Base-by-base conservation (phyloP, 1,284 basidiomycete genomes). In the Trametes sp. region DNA sequence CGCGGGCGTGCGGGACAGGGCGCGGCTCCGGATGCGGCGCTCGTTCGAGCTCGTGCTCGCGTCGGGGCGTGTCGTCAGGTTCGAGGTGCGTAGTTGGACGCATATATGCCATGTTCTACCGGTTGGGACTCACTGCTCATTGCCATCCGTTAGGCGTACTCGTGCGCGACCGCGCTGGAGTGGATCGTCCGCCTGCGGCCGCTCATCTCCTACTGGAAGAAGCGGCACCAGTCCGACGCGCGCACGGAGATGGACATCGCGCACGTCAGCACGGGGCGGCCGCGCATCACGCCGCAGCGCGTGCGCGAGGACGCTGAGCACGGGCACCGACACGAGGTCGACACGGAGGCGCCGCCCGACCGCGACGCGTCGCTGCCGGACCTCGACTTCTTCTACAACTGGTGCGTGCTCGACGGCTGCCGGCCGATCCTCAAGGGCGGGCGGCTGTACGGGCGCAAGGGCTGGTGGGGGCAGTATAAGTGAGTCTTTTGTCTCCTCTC, bases 361-460 rank as follows among this genome's bases (percentile, higher is more conserved):
- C 77, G 81, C 23, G 83, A 84, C 28, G 77, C 79, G 8, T 78
- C 84, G 10, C 76, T 87, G 38, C 83, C 87, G 2, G 84, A 86
- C 28, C 75, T 93, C 54, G 80, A 83, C 57, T 79, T 81, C 9
- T 76, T 93, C 54, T 94, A 91, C 80, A 90, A 89, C 69, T 94
- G 92, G 94, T 96, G 93, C 73, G 80, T 87, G 5, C 72, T 95
- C 64, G 84, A 90, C 44, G 86, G 85, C 8, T 96, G 94, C 70
- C 84, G 86, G 61, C 82, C 90, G 9, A 87, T 95, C 57, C 74
- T 88, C 38, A 88, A 87, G 70, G 82, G 84, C 7, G 94, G 94
- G 0, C 86, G 86, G 54, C 73, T 93, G 16, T 95, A 86, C 71
- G 84, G 85, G 74, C 85, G 89, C 66, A 82, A 82, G 64, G 90